These are phyloP conservation scores for Neofusicoccum kwambonambiense DNA, from an alignment of 2,329 filamentous ascomycete species.

Conservation along the genomic window DNA sequence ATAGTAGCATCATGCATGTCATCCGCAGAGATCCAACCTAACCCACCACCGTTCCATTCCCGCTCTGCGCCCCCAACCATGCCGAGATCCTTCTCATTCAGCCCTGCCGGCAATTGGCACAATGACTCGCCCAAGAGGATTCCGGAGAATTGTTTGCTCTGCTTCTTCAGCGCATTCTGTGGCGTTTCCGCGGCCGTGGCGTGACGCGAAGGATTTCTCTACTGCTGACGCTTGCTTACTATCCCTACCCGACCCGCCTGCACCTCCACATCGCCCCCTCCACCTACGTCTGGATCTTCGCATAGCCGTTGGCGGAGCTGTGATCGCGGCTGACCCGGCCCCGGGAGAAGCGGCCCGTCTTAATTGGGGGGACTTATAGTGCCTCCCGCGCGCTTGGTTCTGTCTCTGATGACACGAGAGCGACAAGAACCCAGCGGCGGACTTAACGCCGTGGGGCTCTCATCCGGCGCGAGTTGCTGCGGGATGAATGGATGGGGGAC, in stretches of 20 bases:
- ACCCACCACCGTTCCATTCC: no score
- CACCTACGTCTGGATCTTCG: no score
- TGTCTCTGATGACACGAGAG: background rate
- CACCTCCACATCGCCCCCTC: background rate
- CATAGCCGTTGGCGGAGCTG: background rate
- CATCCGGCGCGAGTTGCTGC: background rate
- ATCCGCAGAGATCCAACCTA: background rate
- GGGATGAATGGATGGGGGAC: background rate
- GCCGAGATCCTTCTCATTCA: background rate
- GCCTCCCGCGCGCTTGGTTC: background rate
- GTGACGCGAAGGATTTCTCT: background rate
- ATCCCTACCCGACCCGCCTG: background rate
- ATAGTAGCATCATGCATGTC: background rate
- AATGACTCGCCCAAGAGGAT: background rate
- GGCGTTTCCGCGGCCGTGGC: background rate
- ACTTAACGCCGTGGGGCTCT: background rate
- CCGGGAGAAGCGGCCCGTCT: no score
- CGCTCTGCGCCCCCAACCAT: background rate
- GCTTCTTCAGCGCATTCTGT: no score
- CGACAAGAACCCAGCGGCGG: background rate
- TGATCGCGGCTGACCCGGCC: background rate
- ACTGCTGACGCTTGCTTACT: constrained; percentile 10
- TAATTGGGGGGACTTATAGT: no score
- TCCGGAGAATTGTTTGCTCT: background rate
- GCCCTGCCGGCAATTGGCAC: background rate